Conservation (phyloP, 2,329 filamentous ascomycete genomes). For the Bipolaris bicolor region DNA sequence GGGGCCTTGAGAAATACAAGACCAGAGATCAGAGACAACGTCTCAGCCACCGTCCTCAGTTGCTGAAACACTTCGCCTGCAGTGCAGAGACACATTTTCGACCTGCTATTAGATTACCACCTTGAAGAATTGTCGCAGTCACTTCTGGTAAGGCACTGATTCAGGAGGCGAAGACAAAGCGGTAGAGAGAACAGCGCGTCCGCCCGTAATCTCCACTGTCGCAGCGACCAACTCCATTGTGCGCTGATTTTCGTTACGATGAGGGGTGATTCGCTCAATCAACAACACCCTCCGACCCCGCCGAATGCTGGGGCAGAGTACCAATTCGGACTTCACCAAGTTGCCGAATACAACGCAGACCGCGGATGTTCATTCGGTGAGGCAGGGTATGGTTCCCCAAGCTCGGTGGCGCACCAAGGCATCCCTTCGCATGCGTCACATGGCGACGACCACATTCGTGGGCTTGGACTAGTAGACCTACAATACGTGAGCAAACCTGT, state of each 20-base stretch:
- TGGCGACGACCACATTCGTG: constrained; percentile 27
- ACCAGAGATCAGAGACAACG: constrained; percentile 2
- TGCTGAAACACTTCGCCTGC: constrained; percentile 12
- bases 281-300: constrained; percentile 47
- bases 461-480: constrained; percentile 38
- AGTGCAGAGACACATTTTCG: constrained; percentile 1
- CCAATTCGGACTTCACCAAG: constrained; percentile 49
- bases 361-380: constrained; percentile 47
- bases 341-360: constrained; percentile 53
- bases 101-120: neutral
- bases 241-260: constrained; percentile 29
- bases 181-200: constrained; percentile 8
- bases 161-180: constrained; percentile 13
- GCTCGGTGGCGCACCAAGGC: constrained; percentile 34
- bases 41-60: constrained; percentile 12
- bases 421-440: constrained; percentile 39
- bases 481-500: constrained; percentile 39
- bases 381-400: constrained; percentile 40
- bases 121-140: constrained; percentile 2
- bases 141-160: constrained; percentile 20
- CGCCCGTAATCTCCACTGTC: constrained; percentile 13
- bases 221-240: constrained; percentile 9
- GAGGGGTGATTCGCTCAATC: constrained; percentile 44
- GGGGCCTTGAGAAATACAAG: constrained; percentile 5
- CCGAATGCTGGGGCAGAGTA: constrained; percentile 40